Base-by-base conservation (phyloP, 495 filamentous ascomycete genomes). In the Ascobolus immersus region DNA sequence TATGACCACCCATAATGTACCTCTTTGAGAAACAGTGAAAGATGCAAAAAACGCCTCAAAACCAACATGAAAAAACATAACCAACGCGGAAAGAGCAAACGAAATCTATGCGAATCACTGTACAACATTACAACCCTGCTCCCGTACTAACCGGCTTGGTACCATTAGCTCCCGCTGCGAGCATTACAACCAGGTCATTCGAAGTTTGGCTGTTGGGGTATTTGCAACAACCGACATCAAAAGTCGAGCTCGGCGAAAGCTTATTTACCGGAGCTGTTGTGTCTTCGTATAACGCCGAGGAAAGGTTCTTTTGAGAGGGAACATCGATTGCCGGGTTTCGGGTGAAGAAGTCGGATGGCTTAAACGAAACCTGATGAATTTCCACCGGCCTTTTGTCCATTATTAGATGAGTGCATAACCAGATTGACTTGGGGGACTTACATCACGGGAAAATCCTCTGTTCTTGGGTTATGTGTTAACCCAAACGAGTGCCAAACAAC, bases 361-460 rank as follows among this genome's bases (percentile, higher is more conserved):
- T 53, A 13, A 65, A 52, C 33, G 61, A 51, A 23, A 65, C 43
- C 43, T 72, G 67, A 48, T 67, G 64, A 15, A 62, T 71, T 39
- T 67, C 62, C 11, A 60, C 52, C 25, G 62, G 62, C 69, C 39
- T 41, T 10, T 8, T 25, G 22, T 25, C 7, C n/a, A 25, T 25
- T 7, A 25, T 25, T 7, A 25, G 7, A 7, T 25, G 22, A 7
- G n/a, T 25, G 22, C 22, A 25, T n/a, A 25, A 7, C 7, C 22
- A 25, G n/a, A 25, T 25, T 7, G n/a, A 25, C n/a, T n/a, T n/a
- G 22, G 22, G 15, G 17, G 17, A 33, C 39, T 33, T 27, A 41
- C 39, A 70, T 70, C 6, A 72, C 65, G 13, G 68, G 65, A 52
- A 62, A 70, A 43, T 71, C 66, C 38, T 69, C 67, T 8, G 65